Conservation (phyloP, 257 asterid genomes). For the Apocynum venetum region DNA sequence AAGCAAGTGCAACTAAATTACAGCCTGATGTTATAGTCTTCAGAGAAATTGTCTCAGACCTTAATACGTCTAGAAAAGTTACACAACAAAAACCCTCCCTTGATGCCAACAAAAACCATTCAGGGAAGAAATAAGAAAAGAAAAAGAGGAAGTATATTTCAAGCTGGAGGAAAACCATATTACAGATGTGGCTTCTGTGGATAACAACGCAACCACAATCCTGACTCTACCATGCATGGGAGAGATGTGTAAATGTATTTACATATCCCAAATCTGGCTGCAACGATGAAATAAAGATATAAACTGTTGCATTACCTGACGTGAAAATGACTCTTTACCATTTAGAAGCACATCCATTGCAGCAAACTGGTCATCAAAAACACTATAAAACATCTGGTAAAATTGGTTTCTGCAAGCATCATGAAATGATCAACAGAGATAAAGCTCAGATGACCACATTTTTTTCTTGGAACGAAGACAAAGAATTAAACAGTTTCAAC, state of each 20-base stretch:
- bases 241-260: not conserved
- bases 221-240: not conserved
- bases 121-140: not conserved
- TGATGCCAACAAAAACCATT: not conserved
- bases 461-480: not conserved
- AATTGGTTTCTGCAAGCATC: slow-evolving; percentile 49
- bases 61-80: not conserved
- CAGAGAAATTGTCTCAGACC: not conserved
- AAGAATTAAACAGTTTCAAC: not conserved
- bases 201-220: not conserved
- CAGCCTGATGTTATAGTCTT: not conserved
- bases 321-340: slow-evolving; percentile 81
- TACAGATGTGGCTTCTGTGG: not conserved
- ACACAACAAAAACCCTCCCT: not conserved
- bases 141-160: not conserved
- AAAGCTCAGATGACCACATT: not conserved
- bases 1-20: not conserved
- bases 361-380: slow-evolving; percentile 61
- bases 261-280: not conserved
- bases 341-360: slow-evolving; percentile 75
- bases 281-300: not conserved
- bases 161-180: not conserved
- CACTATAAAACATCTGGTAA: slow-evolving; percentile 66
- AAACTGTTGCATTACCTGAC: slow-evolving; percentile 48
- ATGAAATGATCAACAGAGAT: slow-evolving; percentile 1